These are phyloP conservation scores for Chrysoporthe puriensis DNA, from an alignment of 2,329 filamentous ascomycete species.

Conservation along the genomic window DNA sequence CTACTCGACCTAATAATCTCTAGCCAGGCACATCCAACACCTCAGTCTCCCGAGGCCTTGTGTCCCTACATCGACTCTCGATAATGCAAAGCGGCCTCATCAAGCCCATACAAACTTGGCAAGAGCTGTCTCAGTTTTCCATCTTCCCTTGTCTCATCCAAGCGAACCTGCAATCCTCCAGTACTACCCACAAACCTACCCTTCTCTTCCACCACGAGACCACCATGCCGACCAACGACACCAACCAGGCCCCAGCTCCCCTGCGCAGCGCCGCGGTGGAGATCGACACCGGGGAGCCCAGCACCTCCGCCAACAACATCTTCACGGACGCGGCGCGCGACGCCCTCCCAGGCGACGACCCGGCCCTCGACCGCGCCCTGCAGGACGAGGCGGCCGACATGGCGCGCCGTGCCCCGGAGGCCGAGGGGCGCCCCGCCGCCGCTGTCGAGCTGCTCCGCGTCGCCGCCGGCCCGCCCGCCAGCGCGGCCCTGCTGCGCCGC, in stretches of 20 bases:
- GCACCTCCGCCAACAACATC: not conserved
- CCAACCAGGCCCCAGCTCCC: no score
- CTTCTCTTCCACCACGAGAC: not conserved
- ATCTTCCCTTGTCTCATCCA: not conserved
- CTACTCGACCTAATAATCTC: not conserved
- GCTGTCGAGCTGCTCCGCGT: no score
- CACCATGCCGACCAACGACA: not conserved
- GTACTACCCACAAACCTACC: not conserved
- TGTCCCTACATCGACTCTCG: not conserved
- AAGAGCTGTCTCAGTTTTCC: not conserved
- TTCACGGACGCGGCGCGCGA: constrained; percentile 3
- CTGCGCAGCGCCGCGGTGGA: not conserved
- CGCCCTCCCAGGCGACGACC: not conserved
- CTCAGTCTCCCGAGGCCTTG: not conserved
- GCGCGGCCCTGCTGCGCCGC: no score
- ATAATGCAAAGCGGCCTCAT: not conserved
- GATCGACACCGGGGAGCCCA: not conserved
- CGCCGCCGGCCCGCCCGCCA: no score
- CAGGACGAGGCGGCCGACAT: not conserved
- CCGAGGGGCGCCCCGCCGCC: not conserved
- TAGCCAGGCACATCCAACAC: not conserved
- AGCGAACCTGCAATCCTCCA: not conserved
- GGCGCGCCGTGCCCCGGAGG: not conserved
- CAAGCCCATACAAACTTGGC: not conserved
- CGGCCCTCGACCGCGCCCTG: not conserved